These are phyloP conservation scores for Nicotiana otophora DNA, from an alignment of 257 asterid genomes.

Conservation along the genomic window DNA sequence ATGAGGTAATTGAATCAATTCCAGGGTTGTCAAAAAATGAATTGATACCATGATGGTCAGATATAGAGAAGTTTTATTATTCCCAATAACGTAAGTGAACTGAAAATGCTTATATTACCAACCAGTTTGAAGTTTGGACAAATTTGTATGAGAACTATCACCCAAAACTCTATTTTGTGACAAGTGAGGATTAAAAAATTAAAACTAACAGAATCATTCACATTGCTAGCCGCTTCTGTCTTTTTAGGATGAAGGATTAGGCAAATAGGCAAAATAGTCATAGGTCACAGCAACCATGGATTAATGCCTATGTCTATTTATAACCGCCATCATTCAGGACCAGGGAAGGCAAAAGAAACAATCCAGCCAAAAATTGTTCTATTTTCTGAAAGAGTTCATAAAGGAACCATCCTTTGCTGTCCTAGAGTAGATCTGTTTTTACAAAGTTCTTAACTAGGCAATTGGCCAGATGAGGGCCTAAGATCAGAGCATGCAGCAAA, in stretches of 20 bases:
- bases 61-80: not conserved
- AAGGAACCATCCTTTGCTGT: not conserved
- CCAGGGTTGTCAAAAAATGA: not conserved
- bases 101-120: not conserved
- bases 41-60: not conserved
- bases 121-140: not conserved
- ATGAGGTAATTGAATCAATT: not conserved
- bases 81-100: not conserved
- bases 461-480: not conserved
- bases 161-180: not conserved
- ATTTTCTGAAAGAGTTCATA: not conserved
- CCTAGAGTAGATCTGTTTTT: not conserved
- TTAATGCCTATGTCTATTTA: not conserved
- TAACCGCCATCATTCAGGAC: not conserved
- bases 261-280: not conserved
- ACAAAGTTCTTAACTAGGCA: not conserved
- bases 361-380: not conserved
- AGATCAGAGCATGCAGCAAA: not conserved
- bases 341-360: not conserved
- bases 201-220: not conserved
- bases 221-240: not conserved
- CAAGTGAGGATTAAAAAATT: not conserved
- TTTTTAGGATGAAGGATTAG: not conserved
- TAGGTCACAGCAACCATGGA: not conserved
- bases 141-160: not conserved